Base-by-base conservation (phyloP, 345 rosid genomes). In the Melastoma malabathricum region DNA sequence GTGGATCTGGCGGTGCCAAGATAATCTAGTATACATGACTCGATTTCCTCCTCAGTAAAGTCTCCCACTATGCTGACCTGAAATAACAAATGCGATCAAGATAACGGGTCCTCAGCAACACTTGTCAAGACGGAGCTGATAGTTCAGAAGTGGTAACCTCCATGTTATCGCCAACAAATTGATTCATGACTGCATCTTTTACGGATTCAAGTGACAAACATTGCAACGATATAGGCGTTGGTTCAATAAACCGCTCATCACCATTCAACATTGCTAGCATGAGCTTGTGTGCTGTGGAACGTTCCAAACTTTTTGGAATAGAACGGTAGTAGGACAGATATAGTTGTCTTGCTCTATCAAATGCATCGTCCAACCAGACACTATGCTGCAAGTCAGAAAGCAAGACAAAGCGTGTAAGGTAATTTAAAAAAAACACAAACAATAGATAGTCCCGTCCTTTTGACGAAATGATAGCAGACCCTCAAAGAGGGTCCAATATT, bases 341-440 rank as follows among this genome's bases (percentile, higher is more conserved):
- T 45, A 93, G 65, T 58, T 88, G 97, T 59, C 86, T 75, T 59
- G 99, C 99, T 75, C 99, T 74, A 64, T 93, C 99, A 75, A 93
- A 93, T 57, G 99, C 99, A 78, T 93, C 99, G 43, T 93, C 99
- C 51, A 88, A 74, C 99, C 99, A 93, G 64, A 93, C 94, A 59
- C 95, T 88, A 71, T 80, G 94, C 99, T 90, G 94, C 73, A 69
- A 68, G 48, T 62, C 67, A 73, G 54, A 48, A 74, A 64, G 48
- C 44, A 67, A 12, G 45, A 59, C 63, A 15, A 54, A 13, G 47
- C 34, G 18, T 63, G 47, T 51, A 58, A 15, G 29, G 50, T 29
- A 29, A 29, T 4, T 6, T 10, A 29, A 29, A 1, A 6, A 4
- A n/a, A n/a, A n/a, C 38, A 10, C 9, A 29, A 5, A 29, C 38